phyloP scores from a whole-genome alignment of 352 stramenopile species.

The Phytophthora boehmeriae region DNA sequence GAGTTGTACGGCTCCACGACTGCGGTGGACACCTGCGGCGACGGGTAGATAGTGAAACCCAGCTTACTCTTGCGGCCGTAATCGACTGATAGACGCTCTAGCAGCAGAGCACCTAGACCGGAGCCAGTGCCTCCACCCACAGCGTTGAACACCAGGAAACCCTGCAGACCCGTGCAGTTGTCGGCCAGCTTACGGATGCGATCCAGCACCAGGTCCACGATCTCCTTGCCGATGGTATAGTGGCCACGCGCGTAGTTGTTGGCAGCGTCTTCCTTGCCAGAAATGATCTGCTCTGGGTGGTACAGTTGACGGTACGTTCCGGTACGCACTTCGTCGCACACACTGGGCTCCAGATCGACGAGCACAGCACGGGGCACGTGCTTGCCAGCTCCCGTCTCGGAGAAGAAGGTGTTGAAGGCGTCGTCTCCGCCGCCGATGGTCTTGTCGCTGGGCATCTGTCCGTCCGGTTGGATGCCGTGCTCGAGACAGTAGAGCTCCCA shows the following conservation, averaged over 20 bases:
- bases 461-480: constrained; percentile 94
- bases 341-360: constrained; percentile 97
- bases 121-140: constrained; percentile 98
- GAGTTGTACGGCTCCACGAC: constrained; percentile 99
- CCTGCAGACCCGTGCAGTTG: constrained; percentile 97
- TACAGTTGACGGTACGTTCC: constrained; percentile 98
- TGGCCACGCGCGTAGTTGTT: constrained; percentile 95
- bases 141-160: constrained; percentile 98
- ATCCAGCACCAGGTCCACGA: constrained; percentile 97
- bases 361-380: constrained; percentile 98
- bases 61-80: constrained; percentile 99
- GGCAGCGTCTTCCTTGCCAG: constrained; percentile 96
- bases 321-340: constrained; percentile 97
- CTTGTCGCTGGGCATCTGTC: constrained; percentile 71
- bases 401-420: constrained; percentile 98
- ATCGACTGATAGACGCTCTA: constrained; percentile 97
- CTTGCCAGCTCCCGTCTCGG: constrained; percentile 93
- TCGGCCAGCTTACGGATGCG: constrained; percentile 97
- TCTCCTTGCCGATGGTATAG: constrained; percentile 95
- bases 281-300: constrained; percentile 99
- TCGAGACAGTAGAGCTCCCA: constrained; percentile 95
- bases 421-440: constrained; percentile 74
- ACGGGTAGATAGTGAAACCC: constrained; percentile 98
- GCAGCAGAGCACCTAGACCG: constrained; percentile 96
- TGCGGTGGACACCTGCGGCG: constrained; percentile 86